Evolutionary conservation across 2,329 filamentous ascomycete species (phyloP), one percentile per base, ranked within the genome.

Genomic region (Venturia oleaginea): DNA sequence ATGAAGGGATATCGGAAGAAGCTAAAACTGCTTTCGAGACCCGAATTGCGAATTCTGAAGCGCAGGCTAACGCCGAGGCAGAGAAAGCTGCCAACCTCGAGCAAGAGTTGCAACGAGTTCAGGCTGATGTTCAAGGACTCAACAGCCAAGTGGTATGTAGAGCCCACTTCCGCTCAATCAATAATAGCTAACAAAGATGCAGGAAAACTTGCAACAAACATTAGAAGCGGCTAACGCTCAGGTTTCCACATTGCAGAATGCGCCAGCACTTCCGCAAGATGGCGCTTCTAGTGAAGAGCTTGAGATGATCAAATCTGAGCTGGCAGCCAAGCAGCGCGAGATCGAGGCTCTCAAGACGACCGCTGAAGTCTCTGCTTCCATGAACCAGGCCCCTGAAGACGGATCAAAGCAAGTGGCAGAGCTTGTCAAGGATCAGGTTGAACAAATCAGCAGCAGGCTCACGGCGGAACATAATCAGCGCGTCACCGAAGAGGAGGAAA

Each of bases 61-160:
- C 71, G 19, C 72, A 71, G 62, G 76, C 74, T 15, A 72, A 71
- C 19, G 73, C 76, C 51, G 76, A 79, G 62, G 69, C 74, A 19
- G 72, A 72, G 37, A 70, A 74, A 59, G 70, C 75, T 19, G 71
- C 74, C 17, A 67, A 67, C 59, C 68, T 80, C 34, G 70, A 73
- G 64, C 68, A 70, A 5, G 70, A 80, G 64, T 70, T 76, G 22
- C 78, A 84, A 32, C 77, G 77, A 24, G 81, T 86, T 1, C 84
- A 89, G 72, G 79, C 84, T 34, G 84, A 81, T 71, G 84, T 88
- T 10, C 79, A 81, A 3, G 86, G 88, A 68, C 82, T 84, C 59
- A 87, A 91, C 71, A 77, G 80, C 17, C 88, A 87, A 73, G 82
- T 79, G 34, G 74, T 74, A 72, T 71, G 75, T 71, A 38, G 11